These are phyloP conservation scores for Magnaporthiopsis rhizophila DNA, from an alignment of 2,329 filamentous ascomycete genomes.

Conservation along the genomic window DNA sequence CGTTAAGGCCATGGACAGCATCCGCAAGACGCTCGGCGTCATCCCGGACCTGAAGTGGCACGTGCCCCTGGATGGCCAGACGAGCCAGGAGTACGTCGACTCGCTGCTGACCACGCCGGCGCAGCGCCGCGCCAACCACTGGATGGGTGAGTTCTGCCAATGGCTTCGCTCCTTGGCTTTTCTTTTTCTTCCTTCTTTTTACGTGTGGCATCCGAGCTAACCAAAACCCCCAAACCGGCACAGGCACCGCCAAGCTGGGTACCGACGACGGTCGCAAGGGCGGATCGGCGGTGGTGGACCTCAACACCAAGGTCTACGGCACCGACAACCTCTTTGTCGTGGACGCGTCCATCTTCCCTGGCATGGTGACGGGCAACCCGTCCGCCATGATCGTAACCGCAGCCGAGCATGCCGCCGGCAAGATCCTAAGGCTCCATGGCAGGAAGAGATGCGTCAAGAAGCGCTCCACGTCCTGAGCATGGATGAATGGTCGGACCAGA, in stretches of 20 bases:
- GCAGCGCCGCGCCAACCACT: constrained; percentile 33
- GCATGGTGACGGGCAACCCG: constrained; percentile 56
- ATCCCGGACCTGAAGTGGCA: constrained; percentile 42
- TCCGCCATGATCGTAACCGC: constrained; percentile 31
- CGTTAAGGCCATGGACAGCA: constrained; percentile 47
- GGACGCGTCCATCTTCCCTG: constrained; percentile 56
- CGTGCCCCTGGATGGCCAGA: constrained; percentile 36
- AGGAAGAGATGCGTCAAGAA: neutral
- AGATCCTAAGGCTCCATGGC: constrained; percentile 9
- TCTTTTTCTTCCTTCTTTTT: neutral
- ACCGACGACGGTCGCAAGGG: constrained; percentile 38
- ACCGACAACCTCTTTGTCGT: constrained; percentile 56
- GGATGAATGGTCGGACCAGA: too few relatives aligned
- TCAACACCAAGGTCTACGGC: constrained; percentile 48
- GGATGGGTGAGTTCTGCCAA: constrained; percentile 27
- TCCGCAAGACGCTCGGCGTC: constrained; percentile 41
- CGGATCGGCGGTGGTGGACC: constrained; percentile 47
- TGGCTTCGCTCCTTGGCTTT: neutral
- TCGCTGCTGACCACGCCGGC: constrained; percentile 16
- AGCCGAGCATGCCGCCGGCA: constrained; percentile 27
- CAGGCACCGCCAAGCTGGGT: constrained; percentile 48
- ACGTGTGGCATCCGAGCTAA: neutral
- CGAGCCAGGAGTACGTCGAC: constrained; percentile 43
- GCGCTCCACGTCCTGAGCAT: neutral
- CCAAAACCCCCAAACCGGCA: neutral